Percentiles rank a stretch among this genome's conserved stretches.
Conservation (phyloP, 1,139 yeast genomes). For the Arxiozyma telluris region DNA sequence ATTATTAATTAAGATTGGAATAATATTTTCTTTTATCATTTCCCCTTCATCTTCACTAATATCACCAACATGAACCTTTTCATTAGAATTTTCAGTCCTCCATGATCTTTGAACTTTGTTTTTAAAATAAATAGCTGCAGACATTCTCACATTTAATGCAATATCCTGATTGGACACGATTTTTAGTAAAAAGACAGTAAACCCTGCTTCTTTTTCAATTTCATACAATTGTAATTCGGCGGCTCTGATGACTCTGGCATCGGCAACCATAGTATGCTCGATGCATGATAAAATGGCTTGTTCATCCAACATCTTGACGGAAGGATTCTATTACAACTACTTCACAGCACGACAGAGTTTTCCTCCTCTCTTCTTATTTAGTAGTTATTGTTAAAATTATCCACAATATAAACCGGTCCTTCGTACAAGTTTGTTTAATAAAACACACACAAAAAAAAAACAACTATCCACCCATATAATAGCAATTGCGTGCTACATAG, state of each 20-base stretch:
- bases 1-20: conserved; percentile 39
- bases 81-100: conserved; percentile 41
- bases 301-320: conserved; percentile 44
- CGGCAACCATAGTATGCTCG: conserved; percentile 69
- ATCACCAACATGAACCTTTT: conserved; percentile 36
- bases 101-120: conserved; percentile 53
- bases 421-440: too few species aligned
- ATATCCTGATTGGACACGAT: conserved; percentile 42
- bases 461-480: too few species aligned
- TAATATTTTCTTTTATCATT: conserved; percentile 43
- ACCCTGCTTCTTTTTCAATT: conserved; percentile 48
- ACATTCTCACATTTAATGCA: conserved; percentile 43
- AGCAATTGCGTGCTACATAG: background rate
- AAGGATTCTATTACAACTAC: background rate
- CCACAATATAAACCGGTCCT: too few species aligned
- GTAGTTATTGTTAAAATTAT: background rate
- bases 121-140: conserved; percentile 62
- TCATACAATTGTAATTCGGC: conserved; percentile 62
- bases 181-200: conserved; percentile 48
- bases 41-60: conserved; percentile 45
- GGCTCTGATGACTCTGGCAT: conserved; percentile 50
- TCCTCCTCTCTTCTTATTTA: background rate
- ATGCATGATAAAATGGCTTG: conserved; percentile 62
- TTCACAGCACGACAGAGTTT: background rate
- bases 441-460: too few species aligned